Conservation (phyloP, 805 yeast genomes). For the Nakazawaea sp. region DNA sequence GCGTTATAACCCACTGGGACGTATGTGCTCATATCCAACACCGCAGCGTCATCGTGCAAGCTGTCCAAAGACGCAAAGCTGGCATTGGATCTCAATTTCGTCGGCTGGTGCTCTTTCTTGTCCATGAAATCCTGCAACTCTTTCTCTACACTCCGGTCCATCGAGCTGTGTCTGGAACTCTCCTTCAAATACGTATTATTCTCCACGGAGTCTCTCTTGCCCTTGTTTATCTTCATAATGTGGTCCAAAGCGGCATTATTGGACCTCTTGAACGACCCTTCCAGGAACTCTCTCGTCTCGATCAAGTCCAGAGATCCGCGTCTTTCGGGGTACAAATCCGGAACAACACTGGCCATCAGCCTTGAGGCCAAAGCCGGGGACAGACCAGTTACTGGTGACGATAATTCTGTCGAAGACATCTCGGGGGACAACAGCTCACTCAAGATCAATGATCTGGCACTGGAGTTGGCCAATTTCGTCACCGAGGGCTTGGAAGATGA, state of each 20-base stretch:
- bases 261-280: conserved; percentile 7
- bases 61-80: conserved; percentile 77
- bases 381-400: no score
- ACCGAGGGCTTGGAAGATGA: conserved; percentile 6
- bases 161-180: conserved; percentile 2
- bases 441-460: conserved; percentile 4
- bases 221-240: neutral
- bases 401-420: neutral
- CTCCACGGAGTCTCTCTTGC: neutral
- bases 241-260: conserved; percentile 4
- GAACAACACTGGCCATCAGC: no score
- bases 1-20: conserved; percentile 31
- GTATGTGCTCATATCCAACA: conserved; percentile 19
- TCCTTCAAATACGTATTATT: conserved; percentile 1
- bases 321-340: no score
- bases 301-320: conserved; percentile 10
- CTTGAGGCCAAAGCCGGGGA: neutral
- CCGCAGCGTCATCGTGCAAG: conserved; percentile 31
- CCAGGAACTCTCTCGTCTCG: conserved; percentile 6
- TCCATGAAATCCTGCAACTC: neutral
- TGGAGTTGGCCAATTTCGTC: neutral
- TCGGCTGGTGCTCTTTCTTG: neutral
- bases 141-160: neutral
- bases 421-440: conserved; percentile 8
- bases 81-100: conserved; percentile 50